Evolutionary conservation across 2,329 filamentous ascomycete genomes (phyloP).

Genomic region (Cladophialophora psammophila): DNA sequence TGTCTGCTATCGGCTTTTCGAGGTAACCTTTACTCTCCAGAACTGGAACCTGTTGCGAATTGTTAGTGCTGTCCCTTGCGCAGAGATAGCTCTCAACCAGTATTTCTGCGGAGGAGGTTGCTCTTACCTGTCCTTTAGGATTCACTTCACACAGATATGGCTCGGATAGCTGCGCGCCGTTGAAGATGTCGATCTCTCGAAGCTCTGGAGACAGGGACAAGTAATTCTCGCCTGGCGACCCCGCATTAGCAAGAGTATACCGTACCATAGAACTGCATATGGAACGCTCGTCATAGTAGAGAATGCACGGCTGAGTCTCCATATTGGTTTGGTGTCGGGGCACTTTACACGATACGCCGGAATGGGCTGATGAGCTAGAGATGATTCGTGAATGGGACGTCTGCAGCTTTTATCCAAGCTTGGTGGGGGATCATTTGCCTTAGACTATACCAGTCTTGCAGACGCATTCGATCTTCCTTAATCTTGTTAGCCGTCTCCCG

Average conservation of each 20-base stretch:
- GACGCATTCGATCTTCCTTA: not conserved
- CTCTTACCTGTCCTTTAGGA: slow-evolving; percentile 26
- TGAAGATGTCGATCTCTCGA: slow-evolving; percentile 12
- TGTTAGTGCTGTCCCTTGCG: not conserved
- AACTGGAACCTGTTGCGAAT: slow-evolving; percentile 8
- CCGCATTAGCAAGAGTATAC: slow-evolving; percentile 16
- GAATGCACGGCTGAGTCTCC: slow-evolving; percentile 13
- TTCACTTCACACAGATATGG: slow-evolving; percentile 21
- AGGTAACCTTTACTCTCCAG: slow-evolving; percentile 5
- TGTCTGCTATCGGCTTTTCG: slow-evolving; percentile 24
- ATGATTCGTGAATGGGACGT: not conserved
- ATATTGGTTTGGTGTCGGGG: not conserved
- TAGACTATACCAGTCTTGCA: not conserved
- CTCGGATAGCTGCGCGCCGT: slow-evolving; percentile 19
- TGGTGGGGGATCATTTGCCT: not conserved
- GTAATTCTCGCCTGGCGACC: not conserved
- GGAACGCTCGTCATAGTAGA: slow-evolving; percentile 24
- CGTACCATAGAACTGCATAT: slow-evolving; percentile 24
- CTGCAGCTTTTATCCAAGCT: not conserved
- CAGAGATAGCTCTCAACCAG: not conserved
- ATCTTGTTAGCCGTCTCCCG: not conserved
- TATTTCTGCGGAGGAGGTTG: too few species aligned
- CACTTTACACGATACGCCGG: not conserved
- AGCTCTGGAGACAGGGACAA: slow-evolving; percentile 4
- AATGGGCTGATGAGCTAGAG: not conserved